phyloP scores from a whole-genome alignment of 2,329 filamentous ascomycete species.

The Aureobasidium sp. region DNA sequence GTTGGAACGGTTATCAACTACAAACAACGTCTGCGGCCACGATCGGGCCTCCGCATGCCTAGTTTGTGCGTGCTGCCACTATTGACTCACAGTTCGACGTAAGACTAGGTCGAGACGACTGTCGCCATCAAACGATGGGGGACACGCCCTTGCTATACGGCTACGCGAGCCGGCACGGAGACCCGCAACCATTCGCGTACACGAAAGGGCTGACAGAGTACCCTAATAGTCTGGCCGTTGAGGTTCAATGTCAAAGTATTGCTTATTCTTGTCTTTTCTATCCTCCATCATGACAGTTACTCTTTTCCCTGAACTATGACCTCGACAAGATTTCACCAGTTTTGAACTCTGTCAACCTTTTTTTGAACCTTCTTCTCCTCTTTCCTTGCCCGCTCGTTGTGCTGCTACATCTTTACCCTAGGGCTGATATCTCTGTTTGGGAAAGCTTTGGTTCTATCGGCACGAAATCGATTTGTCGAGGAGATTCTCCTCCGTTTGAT shows the following conservation, averaged over 20 bases:
- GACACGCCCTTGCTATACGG: neutral
- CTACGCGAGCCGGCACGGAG: too few relatives aligned
- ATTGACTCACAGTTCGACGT: too few relatives aligned
- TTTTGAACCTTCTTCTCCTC: neutral
- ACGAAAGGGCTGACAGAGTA: too few relatives aligned
- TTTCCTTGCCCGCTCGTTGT: neutral
- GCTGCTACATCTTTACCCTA: neutral
- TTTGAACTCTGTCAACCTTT: neutral
- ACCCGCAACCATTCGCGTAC: too few relatives aligned
- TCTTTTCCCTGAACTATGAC: neutral
- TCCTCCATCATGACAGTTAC: neutral
- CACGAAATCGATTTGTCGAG: neutral
- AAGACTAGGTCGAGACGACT: too few relatives aligned
- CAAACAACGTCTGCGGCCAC: neutral
- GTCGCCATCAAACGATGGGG: too few relatives aligned
- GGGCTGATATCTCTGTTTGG: neutral
- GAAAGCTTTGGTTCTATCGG: neutral
- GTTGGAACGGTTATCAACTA: constrained; percentile 2
- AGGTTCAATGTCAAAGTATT: neutral
- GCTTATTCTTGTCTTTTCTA: neutral
- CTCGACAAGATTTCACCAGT: neutral
- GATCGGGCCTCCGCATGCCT: neutral
- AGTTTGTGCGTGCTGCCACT: too few relatives aligned
- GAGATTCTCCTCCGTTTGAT: too few relatives aligned
- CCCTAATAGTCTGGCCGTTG: neutral